Evolutionary conservation across 305 asterid species (phyloP).

Genomic region (Withania somnifera): DNA sequence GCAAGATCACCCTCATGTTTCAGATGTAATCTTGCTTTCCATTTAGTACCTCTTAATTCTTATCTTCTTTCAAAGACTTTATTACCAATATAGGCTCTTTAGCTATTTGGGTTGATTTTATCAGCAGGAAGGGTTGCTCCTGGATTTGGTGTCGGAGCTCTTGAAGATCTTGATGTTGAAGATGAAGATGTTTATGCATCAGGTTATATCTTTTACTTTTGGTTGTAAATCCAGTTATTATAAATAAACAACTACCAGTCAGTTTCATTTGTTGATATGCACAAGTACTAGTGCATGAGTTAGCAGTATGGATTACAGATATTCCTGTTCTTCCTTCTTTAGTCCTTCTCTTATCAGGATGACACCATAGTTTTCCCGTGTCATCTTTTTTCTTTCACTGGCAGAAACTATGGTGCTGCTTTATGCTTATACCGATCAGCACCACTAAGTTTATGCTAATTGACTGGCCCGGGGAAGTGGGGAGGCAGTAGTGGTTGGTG

Average conservation of each 20-base stretch:
- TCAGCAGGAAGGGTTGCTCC: constrained; percentile 73
- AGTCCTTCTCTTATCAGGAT: not conserved
- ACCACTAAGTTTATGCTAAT: not conserved
- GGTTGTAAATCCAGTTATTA: not conserved
- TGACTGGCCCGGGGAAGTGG: not conserved
- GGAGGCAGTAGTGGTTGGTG: not conserved
- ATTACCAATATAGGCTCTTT: constrained; percentile 1
- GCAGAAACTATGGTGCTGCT: not conserved
- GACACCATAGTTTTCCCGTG: not conserved
- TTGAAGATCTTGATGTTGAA: constrained; percentile 88
- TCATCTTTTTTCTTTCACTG: not conserved
- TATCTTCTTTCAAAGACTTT: not conserved
- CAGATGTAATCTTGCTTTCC: not conserved
- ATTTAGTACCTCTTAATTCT: not conserved
- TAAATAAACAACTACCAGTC: not conserved
- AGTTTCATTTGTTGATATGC: not conserved
- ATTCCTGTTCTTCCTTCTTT: not conserved
- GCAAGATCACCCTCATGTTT: constrained; percentile 13
- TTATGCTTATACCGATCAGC: not conserved
- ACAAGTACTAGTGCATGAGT: not conserved
- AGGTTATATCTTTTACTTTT: constrained; percentile 33
- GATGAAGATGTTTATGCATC: constrained; percentile 86
- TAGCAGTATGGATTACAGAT: not conserved
- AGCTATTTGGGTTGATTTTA: constrained; percentile 13
- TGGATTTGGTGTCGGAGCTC: constrained; percentile 97